Base-by-base conservation (phyloP, 306 rosid species). In the Cyamopsis tetragonoloba region DNA sequence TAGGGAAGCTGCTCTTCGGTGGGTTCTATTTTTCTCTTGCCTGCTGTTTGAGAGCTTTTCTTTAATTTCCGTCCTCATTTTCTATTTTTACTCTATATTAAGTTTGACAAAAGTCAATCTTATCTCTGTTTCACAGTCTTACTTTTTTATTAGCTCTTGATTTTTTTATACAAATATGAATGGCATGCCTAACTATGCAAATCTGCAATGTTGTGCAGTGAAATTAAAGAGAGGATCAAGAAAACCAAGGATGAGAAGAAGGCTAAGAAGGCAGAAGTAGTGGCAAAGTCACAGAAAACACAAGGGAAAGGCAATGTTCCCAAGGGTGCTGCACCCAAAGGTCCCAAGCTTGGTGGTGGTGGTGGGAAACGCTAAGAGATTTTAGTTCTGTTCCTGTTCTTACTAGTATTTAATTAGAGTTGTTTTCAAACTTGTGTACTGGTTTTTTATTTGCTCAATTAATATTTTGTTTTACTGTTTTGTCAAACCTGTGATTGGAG, bases 301-400 rank as follows among this genome's bases (percentile, higher is more conserved):
- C 80, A 44, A 56, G 86, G 84, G 41, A 91, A 91, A 84, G 77
- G 82, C 27, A 81, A 22, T 55, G 43, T 80, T 51, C 0, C 77
- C 2, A 91, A 84, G 87, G 96, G 81, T 72, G 82, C 87, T 20
- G 85, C 12, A 48, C 73, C 92, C 20, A 91, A 91, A 82, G 97
- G 96, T 47, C 96, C 93, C 26, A 91, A 91, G 46, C 87, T 91
- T 66, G 95, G 97, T 22, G 97, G 97, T 8, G 95, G 96, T 0
- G 95, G 96, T 0, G 95, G 97, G 3, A 88, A 86, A 74, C 97
- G 97, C 55, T 91, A n/a, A n/a, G 73, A 91, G 57, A 26, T 18
- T 75, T 18, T 23, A 15, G 30, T 74, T 71, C 32, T 47, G 65
- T 68, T 62, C 34, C 63, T 3, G 6, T 20, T 77, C 37, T 49